Percentiles rank a stretch among this genome's conserved stretches.
Conservation (phyloP, 129 eudicot species). For the Logfia minima region DNA sequence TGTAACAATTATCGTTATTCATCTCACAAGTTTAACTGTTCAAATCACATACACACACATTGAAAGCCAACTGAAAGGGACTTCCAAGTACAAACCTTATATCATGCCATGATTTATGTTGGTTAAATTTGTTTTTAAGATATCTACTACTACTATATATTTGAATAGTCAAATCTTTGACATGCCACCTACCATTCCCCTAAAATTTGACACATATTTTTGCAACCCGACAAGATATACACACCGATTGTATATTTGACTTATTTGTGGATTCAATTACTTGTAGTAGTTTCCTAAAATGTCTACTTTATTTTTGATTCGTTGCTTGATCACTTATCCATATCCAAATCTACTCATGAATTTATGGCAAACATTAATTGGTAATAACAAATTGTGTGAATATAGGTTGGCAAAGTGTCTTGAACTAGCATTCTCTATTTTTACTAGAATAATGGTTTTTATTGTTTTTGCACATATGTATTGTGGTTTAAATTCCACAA, state of each 20-base stretch:
- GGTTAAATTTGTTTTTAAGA: background rate
- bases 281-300: background rate
- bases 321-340: background rate
- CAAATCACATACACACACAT: background rate
- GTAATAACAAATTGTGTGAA: background rate
- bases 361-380: conserved; percentile 13
- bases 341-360: conserved; percentile 7
- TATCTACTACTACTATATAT: background rate
- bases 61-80: background rate
- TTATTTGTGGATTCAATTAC: conserved; percentile 16
- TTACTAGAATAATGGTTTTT: background rate
- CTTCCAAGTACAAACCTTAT: conserved; percentile 11
- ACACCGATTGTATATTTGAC: background rate
- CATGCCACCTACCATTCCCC: conserved; percentile 8
- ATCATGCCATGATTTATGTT: conserved; percentile 41
- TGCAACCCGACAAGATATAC: background rate
- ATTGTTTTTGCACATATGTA: background rate
- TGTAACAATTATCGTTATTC: background rate
- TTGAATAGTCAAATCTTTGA: conserved; percentile 15
- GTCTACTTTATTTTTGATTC: background rate
- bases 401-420: conserved; percentile 12
- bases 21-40: background rate
- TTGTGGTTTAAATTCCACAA: background rate
- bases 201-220: background rate
- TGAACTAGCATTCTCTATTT: background rate